phyloP scores from a whole-genome alignment of 371 early-diverging fungal genomes.

The Syncephalastrum contaminatum region DNA sequence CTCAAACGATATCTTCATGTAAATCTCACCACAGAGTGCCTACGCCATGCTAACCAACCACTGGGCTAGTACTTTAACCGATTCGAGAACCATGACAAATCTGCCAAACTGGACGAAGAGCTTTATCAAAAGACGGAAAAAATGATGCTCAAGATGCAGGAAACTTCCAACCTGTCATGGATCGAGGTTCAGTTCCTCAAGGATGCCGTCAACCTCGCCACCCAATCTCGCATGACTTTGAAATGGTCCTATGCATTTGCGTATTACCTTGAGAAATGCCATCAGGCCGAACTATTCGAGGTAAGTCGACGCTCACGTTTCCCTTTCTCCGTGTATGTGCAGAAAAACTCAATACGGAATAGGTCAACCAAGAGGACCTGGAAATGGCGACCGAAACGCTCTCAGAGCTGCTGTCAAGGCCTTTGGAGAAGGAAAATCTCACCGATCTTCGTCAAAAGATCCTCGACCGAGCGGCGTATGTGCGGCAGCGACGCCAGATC shows the following conservation, averaged over 20 bases:
- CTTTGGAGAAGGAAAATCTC: conserved; percentile 75
- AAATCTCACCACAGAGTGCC: conserved; percentile 32
- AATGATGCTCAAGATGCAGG: conserved; percentile 93
- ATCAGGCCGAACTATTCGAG: conserved; percentile 85
- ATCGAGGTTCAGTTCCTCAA: conserved; percentile 95
- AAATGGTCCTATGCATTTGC: conserved; percentile 96
- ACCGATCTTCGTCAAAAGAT: conserved; percentile 77
- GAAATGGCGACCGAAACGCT: conserved; percentile 95
- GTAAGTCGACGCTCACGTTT: conserved; percentile 5
- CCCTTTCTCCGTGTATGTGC: not conserved
- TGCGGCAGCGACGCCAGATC: conserved; percentile 72
- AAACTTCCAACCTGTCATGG: conserved; percentile 83
- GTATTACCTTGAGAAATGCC: conserved; percentile 77
- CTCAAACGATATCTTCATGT: conserved; percentile 91
- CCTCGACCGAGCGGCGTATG: conserved; percentile 84
- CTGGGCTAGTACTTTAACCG: conserved; percentile 80
- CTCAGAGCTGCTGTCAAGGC: conserved; percentile 86
- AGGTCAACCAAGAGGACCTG: conserved; percentile 93
- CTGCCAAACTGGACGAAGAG: conserved; percentile 81
- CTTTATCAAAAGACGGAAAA: conserved; percentile 79
- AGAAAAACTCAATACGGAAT: not conserved
- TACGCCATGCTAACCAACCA: not conserved
- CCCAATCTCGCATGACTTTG: conserved; percentile 78
- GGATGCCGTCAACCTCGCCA: conserved; percentile 82
- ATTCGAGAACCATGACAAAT: conserved; percentile 92